Evolutionary conservation across 2,329 filamentous ascomycete genomes (phyloP).

Genomic region (Monilinia polystroma): DNA sequence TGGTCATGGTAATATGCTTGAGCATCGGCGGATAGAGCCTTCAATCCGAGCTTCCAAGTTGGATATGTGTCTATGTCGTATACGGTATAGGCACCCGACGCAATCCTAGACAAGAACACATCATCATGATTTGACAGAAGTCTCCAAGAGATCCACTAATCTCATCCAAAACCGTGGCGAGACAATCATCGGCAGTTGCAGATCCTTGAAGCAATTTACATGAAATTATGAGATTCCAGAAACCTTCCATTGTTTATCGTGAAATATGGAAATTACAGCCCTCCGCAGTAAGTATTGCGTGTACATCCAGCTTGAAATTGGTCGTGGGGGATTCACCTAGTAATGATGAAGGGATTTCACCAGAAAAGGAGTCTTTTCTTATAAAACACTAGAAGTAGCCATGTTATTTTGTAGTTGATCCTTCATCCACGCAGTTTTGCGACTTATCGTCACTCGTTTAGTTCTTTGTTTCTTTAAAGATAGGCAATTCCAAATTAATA

Average conservation of each 20-base stretch:
- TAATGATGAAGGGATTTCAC: neutral
- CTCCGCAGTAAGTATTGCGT: too few species aligned
- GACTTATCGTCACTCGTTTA: neutral
- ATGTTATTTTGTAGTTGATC: constrained; percentile 3
- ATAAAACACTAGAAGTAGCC: neutral
- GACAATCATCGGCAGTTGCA: neutral
- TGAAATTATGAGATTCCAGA: neutral
- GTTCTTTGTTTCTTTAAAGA: neutral
- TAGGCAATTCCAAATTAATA: neutral
- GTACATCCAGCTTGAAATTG: neutral
- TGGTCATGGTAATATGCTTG: too few species aligned
- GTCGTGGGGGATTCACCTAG: neutral
- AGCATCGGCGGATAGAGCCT: too few species aligned
- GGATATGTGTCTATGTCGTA: too few species aligned
- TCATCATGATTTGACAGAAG: too few species aligned
- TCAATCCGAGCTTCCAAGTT: too few species aligned
- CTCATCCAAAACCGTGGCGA: neutral
- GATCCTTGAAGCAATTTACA: neutral
- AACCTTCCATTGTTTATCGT: neutral
- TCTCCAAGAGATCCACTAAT: neutral
- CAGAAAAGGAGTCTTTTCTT: neutral
- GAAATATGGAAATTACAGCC: neutral
- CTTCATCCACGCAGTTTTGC: constrained; percentile 5
- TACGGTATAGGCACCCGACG: too few species aligned
- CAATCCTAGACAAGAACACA: too few species aligned